Base-by-base conservation (phyloP, 73 alveolate genomes). In the Paramecium pentaurelia region DNA sequence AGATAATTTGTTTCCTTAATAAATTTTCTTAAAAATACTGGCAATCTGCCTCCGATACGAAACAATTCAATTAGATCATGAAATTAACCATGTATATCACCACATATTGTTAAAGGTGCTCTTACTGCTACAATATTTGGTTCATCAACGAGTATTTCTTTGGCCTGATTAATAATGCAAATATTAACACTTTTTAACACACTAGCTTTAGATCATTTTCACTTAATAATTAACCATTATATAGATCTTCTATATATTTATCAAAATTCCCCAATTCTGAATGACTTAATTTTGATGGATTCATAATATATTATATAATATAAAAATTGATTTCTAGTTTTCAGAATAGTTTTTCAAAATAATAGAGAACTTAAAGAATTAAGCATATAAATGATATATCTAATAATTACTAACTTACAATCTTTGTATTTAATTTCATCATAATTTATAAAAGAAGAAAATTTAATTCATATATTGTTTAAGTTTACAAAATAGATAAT, bases 61-160 rank as follows among this genome's bases (percentile, higher is more conserved):
- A 96, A 96, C 86, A 96, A 73, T 92, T 95, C 99, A 64, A 97
- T 77, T 45, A 98, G 93, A 94, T 98, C 99, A 71, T 97, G 98
- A 95, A 95, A 97, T 86, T 98, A 99, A 58, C 99, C 99, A 92
- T 98, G 99, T 58, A 98, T 93, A 94, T 98, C 99, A 32, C 99
- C 99, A 90, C 98, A 97, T 42, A 97, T 96, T 54, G 99, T 97
- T 73, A 98, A 98, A 45, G 99, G 98, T 27, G 95, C 70, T 86
- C 93, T 86, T 5, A 95, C 98, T n/a, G 83, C 40, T 36, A 77
- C 71, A 71, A 93, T 86, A 93, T 96, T 95, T 40, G 97, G 44
- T 86, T 97, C 96, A 92, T 95, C 96, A 54, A 73, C 40, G 60
- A 98, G 94, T 51, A 97, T 95, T 88, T 98, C 99, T 93, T 97